A percentile compares a stretch with the other conserved stretches of the same genome.
Evolutionary conservation across 148 eudicot genomes (phyloP).

Genomic region (Rhododendron simsii): DNA sequence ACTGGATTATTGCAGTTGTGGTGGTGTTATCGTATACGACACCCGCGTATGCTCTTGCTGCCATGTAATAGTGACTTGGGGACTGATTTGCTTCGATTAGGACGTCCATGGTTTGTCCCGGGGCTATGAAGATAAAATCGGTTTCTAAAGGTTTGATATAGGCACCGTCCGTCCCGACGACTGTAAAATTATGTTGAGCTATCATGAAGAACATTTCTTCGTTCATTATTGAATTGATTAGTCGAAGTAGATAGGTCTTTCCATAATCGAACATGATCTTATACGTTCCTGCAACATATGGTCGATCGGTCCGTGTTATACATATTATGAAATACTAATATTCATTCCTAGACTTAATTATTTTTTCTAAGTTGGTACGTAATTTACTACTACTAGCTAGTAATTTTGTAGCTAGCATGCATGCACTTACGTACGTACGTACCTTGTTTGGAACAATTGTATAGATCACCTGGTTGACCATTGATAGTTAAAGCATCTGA

Average conservation of each 20-base stretch:
- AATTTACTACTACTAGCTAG: too few relatives aligned
- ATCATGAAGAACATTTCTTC: constrained; percentile 27
- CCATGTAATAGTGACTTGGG: constrained; percentile 25
- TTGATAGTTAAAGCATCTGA: constrained; percentile 30
- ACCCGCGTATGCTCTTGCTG: constrained; percentile 14
- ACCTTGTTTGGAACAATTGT: constrained; percentile 23
- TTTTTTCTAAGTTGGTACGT: neutral
- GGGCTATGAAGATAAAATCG: constrained; percentile 22
- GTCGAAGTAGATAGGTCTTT: constrained; percentile 27
- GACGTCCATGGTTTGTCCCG: constrained; percentile 32
- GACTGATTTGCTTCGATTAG: constrained; percentile 19
- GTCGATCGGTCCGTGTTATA: neutral
- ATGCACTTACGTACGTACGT: neutral
- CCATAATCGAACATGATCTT: constrained; percentile 16
- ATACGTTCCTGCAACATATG: constrained; percentile 10
- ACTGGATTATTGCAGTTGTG: constrained; percentile 27
- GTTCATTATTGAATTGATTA: constrained; percentile 23
- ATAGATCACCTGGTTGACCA: constrained; percentile 30
- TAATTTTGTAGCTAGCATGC: neutral
- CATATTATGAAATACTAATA: too few relatives aligned
- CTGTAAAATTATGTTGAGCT: constrained; percentile 20
- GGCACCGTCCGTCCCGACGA: constrained; percentile 22
- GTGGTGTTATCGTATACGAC: constrained; percentile 20
- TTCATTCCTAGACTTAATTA: too few relatives aligned
- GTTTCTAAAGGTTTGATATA: constrained; percentile 25